Evolutionary conservation across 228 moss, liverwort and hornwort genomes (phyloP).

Genomic region (Sphagnum magellanicum): DNA sequence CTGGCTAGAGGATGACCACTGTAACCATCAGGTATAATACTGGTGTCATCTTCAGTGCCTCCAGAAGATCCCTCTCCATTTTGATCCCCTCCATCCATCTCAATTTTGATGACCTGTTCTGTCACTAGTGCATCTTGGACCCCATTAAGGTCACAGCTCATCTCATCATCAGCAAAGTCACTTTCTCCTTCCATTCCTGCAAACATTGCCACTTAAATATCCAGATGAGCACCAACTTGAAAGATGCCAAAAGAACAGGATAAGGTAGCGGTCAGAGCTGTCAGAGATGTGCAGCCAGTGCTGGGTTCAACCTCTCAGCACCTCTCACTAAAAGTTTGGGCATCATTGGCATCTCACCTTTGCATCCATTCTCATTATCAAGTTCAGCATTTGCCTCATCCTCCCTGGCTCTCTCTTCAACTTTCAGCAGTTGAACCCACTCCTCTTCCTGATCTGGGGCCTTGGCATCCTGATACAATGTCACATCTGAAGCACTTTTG

Average conservation of each 20-base stretch:
- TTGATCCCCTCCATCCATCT: not conserved
- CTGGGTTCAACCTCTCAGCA: too few species aligned
- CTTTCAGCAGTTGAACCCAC: too few species aligned
- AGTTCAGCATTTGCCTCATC: too few species aligned
- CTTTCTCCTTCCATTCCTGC: slow-evolving; percentile 22
- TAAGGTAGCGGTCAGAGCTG: not conserved
- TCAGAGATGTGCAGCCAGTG: too few species aligned
- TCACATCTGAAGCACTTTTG: too few species aligned
- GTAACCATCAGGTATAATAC: slow-evolving; percentile 12
- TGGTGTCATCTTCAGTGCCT: slow-evolving; percentile 1
- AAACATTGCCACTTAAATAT: not conserved
- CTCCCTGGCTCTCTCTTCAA: too few species aligned
- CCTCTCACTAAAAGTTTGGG: too few species aligned
- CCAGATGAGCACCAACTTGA: not conserved
- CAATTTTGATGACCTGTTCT: not conserved
- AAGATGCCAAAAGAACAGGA: not conserved
- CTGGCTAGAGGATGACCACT: slow-evolving; percentile 4
- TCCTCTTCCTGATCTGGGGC: too few species aligned
- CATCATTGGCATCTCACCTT: too few species aligned
- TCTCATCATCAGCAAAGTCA: slow-evolving; percentile 47
- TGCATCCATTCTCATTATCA: too few species aligned
- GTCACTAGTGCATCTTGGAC: slow-evolving; percentile 1
- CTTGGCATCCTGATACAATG: too few species aligned
- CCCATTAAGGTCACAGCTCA: slow-evolving; percentile 21
- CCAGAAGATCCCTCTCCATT: not conserved